Base-by-base conservation (phyloP, 768 basidiomycete species). In the Suillus alpinus region DNA sequence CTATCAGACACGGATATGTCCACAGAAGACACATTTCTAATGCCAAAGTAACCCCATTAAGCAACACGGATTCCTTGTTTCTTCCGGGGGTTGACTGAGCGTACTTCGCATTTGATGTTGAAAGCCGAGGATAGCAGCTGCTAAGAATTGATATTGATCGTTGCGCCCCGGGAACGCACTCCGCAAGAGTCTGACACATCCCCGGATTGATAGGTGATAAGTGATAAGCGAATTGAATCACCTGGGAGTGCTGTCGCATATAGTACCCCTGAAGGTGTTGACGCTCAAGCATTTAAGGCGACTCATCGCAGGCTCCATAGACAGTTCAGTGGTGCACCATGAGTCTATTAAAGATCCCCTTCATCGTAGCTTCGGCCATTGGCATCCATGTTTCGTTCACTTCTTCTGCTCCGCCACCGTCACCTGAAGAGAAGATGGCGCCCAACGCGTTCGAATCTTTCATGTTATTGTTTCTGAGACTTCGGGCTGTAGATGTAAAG, bases 371-470 rank as follows among this genome's bases (percentile, higher is more conserved):
- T 32, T 76, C 78, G 46, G 76, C 77, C 68, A 62, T 76, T 46
- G 78, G 75, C 16, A 57, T 81, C 3, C 78, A 79, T 23, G 66
- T 75, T 26, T 73, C 79, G 16, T 68, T 74, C 9, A 83, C 81
- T 1, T 77, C 82, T 58, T 81, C 82, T 18, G 16, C 29, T 18
- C 69, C 78, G 43, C 76, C 78, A 16, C 79, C 80, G 5, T 76
- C 80, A 6, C 51, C 65, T 6, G 63, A 66, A 53, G 71, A 72
- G 39, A 77, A 80, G 58, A 68, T 61, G 14, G 10, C 12, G 3
- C 59, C 37, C 4, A 9, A 43, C 4, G 2, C 4, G 14, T 20
- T 44, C 26, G 12, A 13, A 12, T 23, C 41, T 41, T 41, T 10
- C 9, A 20, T 20, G 41, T n/a, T 18, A 43, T 4, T 9, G n/a